Base-by-base conservation (phyloP, 2,329 filamentous ascomycete species). In the Botrytis deweyae region DNA sequence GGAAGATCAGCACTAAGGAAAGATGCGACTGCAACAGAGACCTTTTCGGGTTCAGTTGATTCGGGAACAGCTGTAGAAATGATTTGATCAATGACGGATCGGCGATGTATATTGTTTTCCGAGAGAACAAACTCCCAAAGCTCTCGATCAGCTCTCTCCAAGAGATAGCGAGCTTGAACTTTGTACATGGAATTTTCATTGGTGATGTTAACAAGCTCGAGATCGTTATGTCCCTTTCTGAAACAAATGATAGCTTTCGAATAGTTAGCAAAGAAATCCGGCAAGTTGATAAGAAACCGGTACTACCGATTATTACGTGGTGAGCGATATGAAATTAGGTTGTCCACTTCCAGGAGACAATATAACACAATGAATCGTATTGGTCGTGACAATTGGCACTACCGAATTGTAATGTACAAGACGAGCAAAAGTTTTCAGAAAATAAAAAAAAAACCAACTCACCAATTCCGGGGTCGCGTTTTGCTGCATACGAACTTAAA, bases 161-260 rank as follows among this genome's bases (percentile, higher is more conserved):
- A 87, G 38, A 99, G 88, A 83, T 99, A 99, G 55, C 96, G 92
- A 74, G 95, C 95, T 84, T 99, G 96, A n/a, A 93, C 93, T 80
- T 95, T 92, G 88, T 97, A 99, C 96, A 99, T 99, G n/a, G 93
- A 91, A 85, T 99, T 99, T 84, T 99, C 97, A 80, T 98, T 99
- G 81, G 96, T 98, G 81, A 99, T 95, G 83, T 93, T 96, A 84
- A 99, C 95, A 73, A 99, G 89, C 84, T 99, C 97, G 46, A 99
- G 85, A 80, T 99, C 96, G 78, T 99, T 99, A 84, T 98, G 93
- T 33, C 96, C 96, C 87, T 99, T 99, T 79, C 91, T 89, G 83
- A 98, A 99, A 76, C 94, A 93, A 81, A 98, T 97, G 84, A 52
- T 38, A 9, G 64, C 64, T 66, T 49, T 66, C 20, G 7, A 46